A percentile compares a stretch with the other conserved stretches of the same genome.
Conservation (phyloP, 352 stramenopile species). For the Phytophthora citrophthora region DNA sequence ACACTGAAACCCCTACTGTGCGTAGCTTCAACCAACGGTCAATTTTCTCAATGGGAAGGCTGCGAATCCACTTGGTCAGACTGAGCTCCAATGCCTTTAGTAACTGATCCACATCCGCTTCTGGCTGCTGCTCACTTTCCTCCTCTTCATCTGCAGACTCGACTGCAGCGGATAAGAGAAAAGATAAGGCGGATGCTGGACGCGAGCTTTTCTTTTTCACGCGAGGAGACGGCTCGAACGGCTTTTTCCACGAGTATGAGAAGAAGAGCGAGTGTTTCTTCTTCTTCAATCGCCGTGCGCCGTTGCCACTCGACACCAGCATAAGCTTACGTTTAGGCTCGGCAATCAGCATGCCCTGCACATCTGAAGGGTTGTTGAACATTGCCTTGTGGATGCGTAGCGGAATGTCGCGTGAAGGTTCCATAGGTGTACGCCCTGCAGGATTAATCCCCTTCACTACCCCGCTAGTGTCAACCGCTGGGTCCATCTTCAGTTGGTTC, state of each 20-base stretch:
- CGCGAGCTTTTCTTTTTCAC: conserved; percentile 79
- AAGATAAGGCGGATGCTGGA: conserved; percentile 75
- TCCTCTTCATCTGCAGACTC: conserved; percentile 83
- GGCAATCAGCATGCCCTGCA: conserved; percentile 79
- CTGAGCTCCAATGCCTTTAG: conserved; percentile 49
- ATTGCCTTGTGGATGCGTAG: conserved; percentile 86
- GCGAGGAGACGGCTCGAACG: conserved; percentile 56
- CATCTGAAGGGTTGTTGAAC: conserved; percentile 80
- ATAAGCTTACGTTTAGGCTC: conserved; percentile 86
- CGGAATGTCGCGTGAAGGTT: conserved; percentile 60
- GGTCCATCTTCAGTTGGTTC: conserved; percentile 59
- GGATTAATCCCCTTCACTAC: conserved; percentile 42
- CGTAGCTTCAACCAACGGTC: conserved; percentile 81
- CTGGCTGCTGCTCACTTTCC: conserved; percentile 65
- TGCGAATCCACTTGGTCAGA: conserved; percentile 70
- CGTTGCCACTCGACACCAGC: conserved; percentile 70
- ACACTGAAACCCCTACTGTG: conserved; percentile 70
- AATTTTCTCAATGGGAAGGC: conserved; percentile 64
- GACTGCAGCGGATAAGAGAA: conserved; percentile 73
- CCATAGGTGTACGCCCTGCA: conserved; percentile 42
- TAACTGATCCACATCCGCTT: conserved; percentile 64
- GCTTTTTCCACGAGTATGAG: conserved; percentile 86
- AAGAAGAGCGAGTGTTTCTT: conserved; percentile 85
- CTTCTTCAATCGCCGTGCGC: conserved; percentile 81
- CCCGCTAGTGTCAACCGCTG: conserved; percentile 20